A percentile compares a stretch with the other conserved stretches of the same genome.
These are phyloP conservation scores for Theobroma grandiflorum DNA, from an alignment of 441 rosid genomes.

Conservation along the genomic window DNA sequence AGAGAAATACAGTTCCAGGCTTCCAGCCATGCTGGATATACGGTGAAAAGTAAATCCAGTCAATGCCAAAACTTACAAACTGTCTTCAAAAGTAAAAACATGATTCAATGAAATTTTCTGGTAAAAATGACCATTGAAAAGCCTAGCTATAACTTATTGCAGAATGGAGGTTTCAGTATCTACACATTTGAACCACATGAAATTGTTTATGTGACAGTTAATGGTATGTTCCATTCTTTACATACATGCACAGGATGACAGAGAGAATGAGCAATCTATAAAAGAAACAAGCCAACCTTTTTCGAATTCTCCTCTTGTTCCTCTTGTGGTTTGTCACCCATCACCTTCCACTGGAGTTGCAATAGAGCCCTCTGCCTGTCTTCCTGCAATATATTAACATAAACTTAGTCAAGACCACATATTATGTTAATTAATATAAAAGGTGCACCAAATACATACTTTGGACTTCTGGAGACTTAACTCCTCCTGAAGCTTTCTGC, in stretches of 20 bases:
- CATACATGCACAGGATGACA: not conserved
- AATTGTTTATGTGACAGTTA: not conserved
- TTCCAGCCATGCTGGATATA: not conserved
- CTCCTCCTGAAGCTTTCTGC: slow-evolving; percentile 73
- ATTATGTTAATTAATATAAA: not conserved
- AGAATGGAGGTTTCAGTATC: not conserved
- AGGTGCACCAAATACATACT: slow-evolving; percentile 40
- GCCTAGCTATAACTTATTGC: not conserved
- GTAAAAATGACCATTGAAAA: not conserved
- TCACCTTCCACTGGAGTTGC: slow-evolving; percentile 96
- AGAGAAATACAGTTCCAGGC: not conserved
- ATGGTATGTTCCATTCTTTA: not conserved
- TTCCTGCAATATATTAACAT: slow-evolving; percentile 58
- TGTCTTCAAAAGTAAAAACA: not conserved
- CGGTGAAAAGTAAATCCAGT: not conserved
- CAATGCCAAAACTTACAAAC: not conserved
- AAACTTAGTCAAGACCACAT: slow-evolving; percentile 14
- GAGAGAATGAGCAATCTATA: not conserved
- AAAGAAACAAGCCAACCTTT: slow-evolving; percentile 50
- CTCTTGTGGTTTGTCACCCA: slow-evolving; percentile 82
- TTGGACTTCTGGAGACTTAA: slow-evolving; percentile 78
- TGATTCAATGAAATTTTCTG: not conserved
- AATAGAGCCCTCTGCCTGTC: slow-evolving; percentile 88
- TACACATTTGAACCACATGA: not conserved
- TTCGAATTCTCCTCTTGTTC: slow-evolving; percentile 85